phyloP scores from a whole-genome alignment of 2,329 filamentous ascomycete genomes.

The Claviceps africana region DNA sequence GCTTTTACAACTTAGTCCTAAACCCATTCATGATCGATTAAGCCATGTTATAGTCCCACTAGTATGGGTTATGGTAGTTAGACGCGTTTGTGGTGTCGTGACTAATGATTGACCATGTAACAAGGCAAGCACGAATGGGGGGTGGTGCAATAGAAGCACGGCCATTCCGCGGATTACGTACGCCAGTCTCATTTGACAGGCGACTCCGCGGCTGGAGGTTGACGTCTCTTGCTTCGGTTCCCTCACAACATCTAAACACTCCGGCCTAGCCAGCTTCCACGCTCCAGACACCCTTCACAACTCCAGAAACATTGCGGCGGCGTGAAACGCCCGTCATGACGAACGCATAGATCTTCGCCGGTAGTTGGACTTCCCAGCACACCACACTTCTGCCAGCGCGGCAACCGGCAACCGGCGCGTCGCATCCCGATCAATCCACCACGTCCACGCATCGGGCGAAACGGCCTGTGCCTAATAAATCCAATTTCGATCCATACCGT shows the following conservation, averaged over 20 bases:
- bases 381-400: background rate
- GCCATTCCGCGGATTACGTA: background rate
- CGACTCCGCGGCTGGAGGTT: background rate
- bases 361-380: background rate
- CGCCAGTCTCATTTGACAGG: background rate
- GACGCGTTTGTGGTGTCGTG: background rate
- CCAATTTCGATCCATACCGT: background rate
- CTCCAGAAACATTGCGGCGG: background rate
- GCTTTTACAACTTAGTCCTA: too few species aligned
- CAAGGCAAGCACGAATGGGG: background rate
- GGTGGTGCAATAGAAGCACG: background rate
- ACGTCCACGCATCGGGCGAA: background rate
- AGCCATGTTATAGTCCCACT: too few species aligned
- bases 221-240: background rate
- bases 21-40: too few species aligned
- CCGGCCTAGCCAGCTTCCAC: too few species aligned
- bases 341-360: background rate
- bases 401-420: background rate
- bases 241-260: background rate
- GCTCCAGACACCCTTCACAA: background rate
- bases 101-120: background rate
- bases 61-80: background rate
- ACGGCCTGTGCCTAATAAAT: background rate
- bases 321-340: conserved; percentile 5
- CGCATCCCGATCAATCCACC: background rate